Base-by-base conservation (phyloP, 2,329 filamentous ascomycete genomes). In the Colletotrichum spaethianum region DNA sequence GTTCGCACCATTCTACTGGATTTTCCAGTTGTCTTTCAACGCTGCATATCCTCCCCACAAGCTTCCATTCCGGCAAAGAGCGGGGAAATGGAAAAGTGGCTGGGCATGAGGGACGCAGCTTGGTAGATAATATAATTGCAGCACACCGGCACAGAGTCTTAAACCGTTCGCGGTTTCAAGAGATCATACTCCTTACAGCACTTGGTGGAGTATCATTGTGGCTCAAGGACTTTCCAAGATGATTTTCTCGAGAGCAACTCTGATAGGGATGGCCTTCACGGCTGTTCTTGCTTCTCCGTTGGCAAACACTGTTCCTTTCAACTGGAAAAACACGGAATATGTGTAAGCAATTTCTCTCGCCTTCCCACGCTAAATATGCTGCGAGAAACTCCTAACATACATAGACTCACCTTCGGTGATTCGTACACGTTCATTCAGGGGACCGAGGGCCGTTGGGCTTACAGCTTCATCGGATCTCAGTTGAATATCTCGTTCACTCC, bases 401-500 rank as follows among this genome's bases (percentile, higher is more conserved):
- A 20, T 46, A 83, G 82, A 1, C 77, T 87, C 42, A 84, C 85
- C 4, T 88, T 88, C 63, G 86, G 86, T 2, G 85, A 88, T 69
- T 86, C 84, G 0, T 87, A 87, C 74, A 87, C 86, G 1, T 90
- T 83, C 67, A 82, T 89, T 0, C 87, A 89, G 80, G 88, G 88
- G 12, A 86, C 84, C 0, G 77, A 82, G n/a, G 87, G 87, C 4
- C 83, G 80, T 40, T 79, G 83, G 64, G 86, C 88, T 70, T 88
- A 81, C 75, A 87, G 84, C 66, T 90, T 88, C 78, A 89, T 90
- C 56, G 86, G 86, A n/a, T 85, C 87, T 73, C 80, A 82, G 57
- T 78, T 86, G n/a, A 80, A 87, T 68, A 82, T 85, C 40, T 78
- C 81, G 33, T 89, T 85, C 74, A 83, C 83, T 0, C 78, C 84